These are phyloP conservation scores for Ophiostoma populinum DNA, from an alignment of 2,329 filamentous ascomycete species.

Conservation along the genomic window DNA sequence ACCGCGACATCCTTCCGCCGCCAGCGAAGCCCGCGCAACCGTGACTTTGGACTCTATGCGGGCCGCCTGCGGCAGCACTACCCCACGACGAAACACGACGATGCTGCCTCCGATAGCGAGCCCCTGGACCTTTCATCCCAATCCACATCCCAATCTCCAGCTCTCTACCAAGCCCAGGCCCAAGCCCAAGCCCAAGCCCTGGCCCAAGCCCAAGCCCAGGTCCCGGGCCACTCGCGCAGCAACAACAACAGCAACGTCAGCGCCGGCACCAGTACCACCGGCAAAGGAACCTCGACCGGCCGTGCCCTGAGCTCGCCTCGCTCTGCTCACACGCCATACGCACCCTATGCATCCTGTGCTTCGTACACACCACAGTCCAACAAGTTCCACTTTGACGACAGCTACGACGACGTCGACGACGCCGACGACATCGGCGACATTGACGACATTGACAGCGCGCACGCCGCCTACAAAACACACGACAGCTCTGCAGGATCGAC, in stretches of 20 bases:
- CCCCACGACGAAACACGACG: conserved; percentile 17
- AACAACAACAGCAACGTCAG: background rate
- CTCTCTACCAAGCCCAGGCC: conserved; percentile 1
- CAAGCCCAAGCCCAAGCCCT: conserved; percentile 2
- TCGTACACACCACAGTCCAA: no score
- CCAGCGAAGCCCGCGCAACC: conserved; percentile 12
- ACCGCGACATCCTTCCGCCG: conserved; percentile 7
- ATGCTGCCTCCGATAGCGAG: conserved; percentile 11
- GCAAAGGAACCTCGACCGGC: conserved; percentile 1
- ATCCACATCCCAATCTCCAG: no score
- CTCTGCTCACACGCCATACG: background rate
- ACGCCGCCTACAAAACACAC: conserved; percentile 9
- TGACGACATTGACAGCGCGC: background rate
- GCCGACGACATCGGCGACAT: conserved; percentile 2
- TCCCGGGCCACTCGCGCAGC: background rate
- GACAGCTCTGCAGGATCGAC: background rate
- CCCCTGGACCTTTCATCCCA: conserved; percentile 9
- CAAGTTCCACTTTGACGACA: conserved; percentile 8
- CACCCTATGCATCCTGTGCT: no score
- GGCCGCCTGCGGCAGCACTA: conserved; percentile 13
- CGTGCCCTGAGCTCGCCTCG: conserved; percentile 4
- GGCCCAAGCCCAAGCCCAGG: conserved; percentile 2
- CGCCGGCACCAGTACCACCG: background rate
- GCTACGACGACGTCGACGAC: conserved; percentile 7
- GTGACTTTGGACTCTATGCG: conserved; percentile 14